These are phyloP conservation scores for Plasmodium cynomolgi DNA, from an alignment of 169 alveolate genomes.

Conservation along the genomic window DNA sequence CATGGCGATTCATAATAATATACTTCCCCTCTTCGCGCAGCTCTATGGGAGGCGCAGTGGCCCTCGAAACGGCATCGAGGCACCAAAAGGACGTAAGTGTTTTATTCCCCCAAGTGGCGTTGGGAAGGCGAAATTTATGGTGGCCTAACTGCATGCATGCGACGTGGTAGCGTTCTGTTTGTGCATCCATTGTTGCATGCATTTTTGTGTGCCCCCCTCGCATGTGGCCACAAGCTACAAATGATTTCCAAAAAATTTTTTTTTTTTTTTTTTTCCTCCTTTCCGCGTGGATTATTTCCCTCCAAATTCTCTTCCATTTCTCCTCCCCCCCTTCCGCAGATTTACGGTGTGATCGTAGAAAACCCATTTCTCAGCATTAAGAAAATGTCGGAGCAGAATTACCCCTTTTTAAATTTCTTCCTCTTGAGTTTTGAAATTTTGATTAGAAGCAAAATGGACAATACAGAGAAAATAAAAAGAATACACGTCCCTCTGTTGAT, in stretches of 20 bases:
- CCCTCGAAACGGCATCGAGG: constrained; percentile 40
- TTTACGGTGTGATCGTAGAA: constrained; percentile 36
- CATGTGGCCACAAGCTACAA: not conserved
- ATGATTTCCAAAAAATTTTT: not conserved
- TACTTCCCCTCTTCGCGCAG: not conserved
- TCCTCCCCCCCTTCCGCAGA: not conserved
- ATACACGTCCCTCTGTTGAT: constrained; percentile 19
- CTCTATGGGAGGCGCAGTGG: constrained; percentile 71
- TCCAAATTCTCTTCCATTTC: not conserved
- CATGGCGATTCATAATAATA: not conserved
- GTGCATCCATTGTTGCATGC: too few relatives aligned
- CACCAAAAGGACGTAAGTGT: constrained; percentile 24
- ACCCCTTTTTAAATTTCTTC: constrained; percentile 24
- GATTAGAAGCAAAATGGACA: constrained; percentile 60
- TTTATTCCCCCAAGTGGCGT: not conserved
- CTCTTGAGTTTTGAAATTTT: constrained; percentile 10
- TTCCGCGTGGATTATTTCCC: not conserved
- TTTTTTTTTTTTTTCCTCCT: not conserved
- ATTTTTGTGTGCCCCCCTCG: too few relatives aligned
- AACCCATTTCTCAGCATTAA: constrained; percentile 46
- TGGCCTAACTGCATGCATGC: not conserved
- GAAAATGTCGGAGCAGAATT: not conserved
- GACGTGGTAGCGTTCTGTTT: too few relatives aligned
- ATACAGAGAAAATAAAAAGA: constrained; percentile 24
- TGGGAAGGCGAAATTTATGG: not conserved